Evolutionary conservation across 352 stramenopile genomes (phyloP).

Genomic region (Elongisporangium senticosum): DNA sequence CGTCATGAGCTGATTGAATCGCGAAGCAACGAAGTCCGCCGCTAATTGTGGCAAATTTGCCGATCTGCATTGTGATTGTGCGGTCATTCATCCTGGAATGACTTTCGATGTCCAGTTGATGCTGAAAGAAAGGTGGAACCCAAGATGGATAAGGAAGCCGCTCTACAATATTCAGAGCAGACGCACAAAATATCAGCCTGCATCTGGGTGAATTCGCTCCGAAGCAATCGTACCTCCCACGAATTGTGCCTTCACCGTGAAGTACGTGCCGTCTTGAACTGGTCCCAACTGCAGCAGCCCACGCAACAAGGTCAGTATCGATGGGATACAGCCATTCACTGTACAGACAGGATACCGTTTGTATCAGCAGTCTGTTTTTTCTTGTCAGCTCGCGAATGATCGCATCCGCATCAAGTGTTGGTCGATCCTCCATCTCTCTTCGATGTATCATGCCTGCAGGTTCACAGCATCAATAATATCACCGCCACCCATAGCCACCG

Average conservation of each 20-base stretch:
- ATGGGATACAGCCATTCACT: neutral
- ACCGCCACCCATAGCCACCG: neutral
- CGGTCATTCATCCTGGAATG: neutral
- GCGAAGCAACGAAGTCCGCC: neutral
- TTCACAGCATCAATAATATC: neutral
- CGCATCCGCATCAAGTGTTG: neutral
- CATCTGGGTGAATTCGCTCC: neutral
- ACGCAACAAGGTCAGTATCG: too few species aligned
- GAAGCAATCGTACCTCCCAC: constrained; percentile 5
- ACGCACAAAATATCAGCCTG: neutral
- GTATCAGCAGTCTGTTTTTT: constrained; percentile 17
- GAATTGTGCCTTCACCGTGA: constrained; percentile 13
- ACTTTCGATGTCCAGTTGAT: neutral
- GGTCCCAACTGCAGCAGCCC: constrained; percentile 9
- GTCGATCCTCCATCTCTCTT: neutral
- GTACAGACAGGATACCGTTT: constrained; percentile 19
- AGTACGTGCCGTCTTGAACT: constrained; percentile 2
- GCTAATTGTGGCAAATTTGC: neutral
- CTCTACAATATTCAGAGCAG: neutral
- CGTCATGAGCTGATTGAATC: constrained; percentile 1
- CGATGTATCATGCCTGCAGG: neutral
- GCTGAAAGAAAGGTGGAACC: constrained; percentile 2
- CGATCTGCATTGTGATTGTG: constrained; percentile 2
- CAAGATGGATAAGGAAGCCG: constrained; percentile 1
- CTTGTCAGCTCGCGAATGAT: constrained; percentile 11